Conservation (phyloP, 305 asterid species). For the Fraxinus floribunda region DNA sequence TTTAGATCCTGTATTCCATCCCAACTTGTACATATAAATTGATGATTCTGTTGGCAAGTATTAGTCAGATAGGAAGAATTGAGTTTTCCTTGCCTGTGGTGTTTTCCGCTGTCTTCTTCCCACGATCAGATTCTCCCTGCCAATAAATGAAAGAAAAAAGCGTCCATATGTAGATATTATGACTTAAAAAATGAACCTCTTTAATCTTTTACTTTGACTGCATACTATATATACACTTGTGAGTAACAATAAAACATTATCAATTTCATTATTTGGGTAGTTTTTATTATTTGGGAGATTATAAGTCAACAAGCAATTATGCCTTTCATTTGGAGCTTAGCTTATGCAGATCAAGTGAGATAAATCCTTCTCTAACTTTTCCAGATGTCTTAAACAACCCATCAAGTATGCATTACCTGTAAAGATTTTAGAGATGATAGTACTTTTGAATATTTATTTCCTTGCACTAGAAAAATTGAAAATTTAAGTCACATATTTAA, state of each 20-base stretch:
- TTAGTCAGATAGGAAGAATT: not conserved
- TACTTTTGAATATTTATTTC: not conserved
- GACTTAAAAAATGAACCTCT: not conserved
- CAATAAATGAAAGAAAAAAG: not conserved
- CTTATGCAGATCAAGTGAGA: not conserved
- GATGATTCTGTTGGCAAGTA: not conserved
- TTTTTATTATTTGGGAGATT: not conserved
- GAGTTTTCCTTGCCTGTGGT: not conserved
- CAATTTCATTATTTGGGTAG: not conserved
- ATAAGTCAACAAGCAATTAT: conserved; percentile 1
- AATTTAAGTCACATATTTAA: not conserved
- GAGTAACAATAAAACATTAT: not conserved
- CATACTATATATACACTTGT: not conserved
- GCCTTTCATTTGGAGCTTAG: not conserved
- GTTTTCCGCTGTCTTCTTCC: not conserved
- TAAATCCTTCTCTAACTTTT: not conserved
- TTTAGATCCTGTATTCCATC: not conserved
- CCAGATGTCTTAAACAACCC: not conserved
- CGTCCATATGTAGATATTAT: not conserved
- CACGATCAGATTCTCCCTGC: not conserved
- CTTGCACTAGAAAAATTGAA: not conserved
- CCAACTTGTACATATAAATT: not conserved
- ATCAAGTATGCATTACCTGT: not conserved
- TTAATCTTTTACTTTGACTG: not conserved
- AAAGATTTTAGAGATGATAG: conserved; percentile 4